Evolutionary conservation across 129 eudicot species (phyloP), one percentile per base, ranked within the genome.

Genomic region (Sambucus nigra): DNA sequence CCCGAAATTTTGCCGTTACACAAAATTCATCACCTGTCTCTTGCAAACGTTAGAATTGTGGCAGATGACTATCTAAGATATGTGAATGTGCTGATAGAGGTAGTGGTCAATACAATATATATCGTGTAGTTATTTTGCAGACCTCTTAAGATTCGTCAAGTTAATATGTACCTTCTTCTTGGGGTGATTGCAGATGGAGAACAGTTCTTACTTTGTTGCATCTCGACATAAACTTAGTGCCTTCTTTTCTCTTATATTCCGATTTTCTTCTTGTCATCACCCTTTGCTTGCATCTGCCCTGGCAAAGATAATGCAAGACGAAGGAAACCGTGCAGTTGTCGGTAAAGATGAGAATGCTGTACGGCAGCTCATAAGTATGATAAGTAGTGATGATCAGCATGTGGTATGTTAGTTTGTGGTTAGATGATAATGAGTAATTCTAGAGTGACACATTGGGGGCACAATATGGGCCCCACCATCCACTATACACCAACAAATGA

Each of bases 341-440:
- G 94, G 96, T 27, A 92, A 92, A 86, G 99, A 92, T 71, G 99
- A 92, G 64, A 92, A 92, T 70, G 99, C 99, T 13, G 80, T 86
- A 48, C 64, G 96, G 59, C 99, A 92, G 68, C 99, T 92, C 31
- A 92, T 86, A 51, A 92, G 99, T 66, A 92, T 92, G 99, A 92
- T 92, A 35, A 92, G 99, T 74, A 92, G 91, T 44, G 96, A 92
- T 63, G 78, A 92, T 52, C 99, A 78, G 59, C 99, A 92, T 74
- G 99, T 92, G 99, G 99, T 92, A 77, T 63, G 67, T 66, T 68
- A 28, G 42, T 35, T 35, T 2, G 3, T 35, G 42, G 42, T 35
- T 35, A 35, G 42, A 35, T 35, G 42, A 35, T 15, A n/a, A n/a
- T n/a, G n/a, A n/a, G n/a, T n/a, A n/a, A n/a, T n/a, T n/a, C n/a